Percentiles rank a stretch among this genome's conserved stretches.
phyloP scores from a whole-genome alignment of 768 basidiomycete species.

The Psilocybe azurescens region DNA sequence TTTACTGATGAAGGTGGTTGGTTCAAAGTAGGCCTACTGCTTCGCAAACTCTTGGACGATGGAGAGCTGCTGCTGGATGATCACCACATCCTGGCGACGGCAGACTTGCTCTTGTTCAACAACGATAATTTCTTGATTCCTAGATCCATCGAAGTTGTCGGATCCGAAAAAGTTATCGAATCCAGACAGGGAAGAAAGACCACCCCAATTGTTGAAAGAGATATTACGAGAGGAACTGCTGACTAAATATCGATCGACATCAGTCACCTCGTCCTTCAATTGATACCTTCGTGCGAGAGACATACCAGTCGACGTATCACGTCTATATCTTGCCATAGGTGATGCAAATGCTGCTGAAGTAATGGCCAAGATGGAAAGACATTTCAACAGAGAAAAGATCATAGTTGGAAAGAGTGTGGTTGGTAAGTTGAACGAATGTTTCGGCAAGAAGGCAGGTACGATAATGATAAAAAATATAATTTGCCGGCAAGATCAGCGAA shows the following conservation, averaged over 20 bases:
- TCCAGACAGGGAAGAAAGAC: conserved; percentile 36
- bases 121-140: conserved; percentile 16
- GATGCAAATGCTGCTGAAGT: conserved; percentile 16
- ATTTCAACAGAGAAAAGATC: conserved; percentile 19
- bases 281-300: not conserved
- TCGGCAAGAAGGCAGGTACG: not conserved
- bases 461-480: conserved; percentile 10
- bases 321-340: conserved; percentile 16
- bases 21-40: conserved; percentile 33
- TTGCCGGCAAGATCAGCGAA: conserved; percentile 14
- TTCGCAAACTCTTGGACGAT: conserved; percentile 53
- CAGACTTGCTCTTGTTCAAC: conserved; percentile 7
- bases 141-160: conserved; percentile 46
- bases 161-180: conserved; percentile 54
- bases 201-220: conserved; percentile 44
- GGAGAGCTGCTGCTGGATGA: conserved; percentile 51
- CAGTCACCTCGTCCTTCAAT: not conserved
- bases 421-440: conserved; percentile 2
- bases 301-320: conserved; percentile 14
- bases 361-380: conserved; percentile 15
- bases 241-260: conserved; percentile 2
- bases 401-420: conserved; percentile 14
- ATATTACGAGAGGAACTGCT: conserved; percentile 15
- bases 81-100: conserved; percentile 36
- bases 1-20: not conserved